Evolutionary conservation across 2,329 filamentous ascomycete genomes (phyloP), one percentile per base, ranked within the genome.

Genomic region (Chaetomium sp.): DNA sequence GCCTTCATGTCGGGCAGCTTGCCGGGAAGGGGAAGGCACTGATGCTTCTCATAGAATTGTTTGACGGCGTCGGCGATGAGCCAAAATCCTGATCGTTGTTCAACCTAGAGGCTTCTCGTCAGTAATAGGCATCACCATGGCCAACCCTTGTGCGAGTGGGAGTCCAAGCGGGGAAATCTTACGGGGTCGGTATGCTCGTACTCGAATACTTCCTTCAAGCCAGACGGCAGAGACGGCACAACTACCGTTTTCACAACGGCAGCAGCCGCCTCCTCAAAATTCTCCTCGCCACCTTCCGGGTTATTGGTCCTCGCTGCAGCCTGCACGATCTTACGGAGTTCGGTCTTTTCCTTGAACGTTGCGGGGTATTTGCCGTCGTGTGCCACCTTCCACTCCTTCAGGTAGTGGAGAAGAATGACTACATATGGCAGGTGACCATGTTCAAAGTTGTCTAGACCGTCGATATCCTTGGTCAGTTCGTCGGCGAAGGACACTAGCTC

Each of bases 1-100:
- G 94, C 91, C 75, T 99, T 99, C 94, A 99, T 99, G 70, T 99
- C 94, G 1, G 95, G 94, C 1, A 99, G 76, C 3, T 87, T 85
- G 10, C 94, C 95, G 0, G 91, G 87, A 0, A 99, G 76, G 12
- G 94, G 94, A 5, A 99, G 78, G 34, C 86, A 79, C 6, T 79
- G 74, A 67, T 96, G 84, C 53, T 82, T 82, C 8, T 80, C 71
- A 69, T 92, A 86, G 70, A 99, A 99, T 19, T 79, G 68, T 58
- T 84, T 84, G 54, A 97, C 78, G 0, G 92, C 91, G 54, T 84
- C 79, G 7, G 89, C 88, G 62, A 96, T 92, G 58, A 91, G 73
- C 94, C 95, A 99, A 74, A 99, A 97, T 56, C 81, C 81, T 0
- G 80, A 80, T 34, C 68, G 71, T 46, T 67, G 66, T 63, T 87